A percentile compares a stretch with the other conserved stretches of the same genome.
These are phyloP conservation scores for Venturia carpophila DNA, from an alignment of 2,329 filamentous ascomycete species.

Conservation along the genomic window DNA sequence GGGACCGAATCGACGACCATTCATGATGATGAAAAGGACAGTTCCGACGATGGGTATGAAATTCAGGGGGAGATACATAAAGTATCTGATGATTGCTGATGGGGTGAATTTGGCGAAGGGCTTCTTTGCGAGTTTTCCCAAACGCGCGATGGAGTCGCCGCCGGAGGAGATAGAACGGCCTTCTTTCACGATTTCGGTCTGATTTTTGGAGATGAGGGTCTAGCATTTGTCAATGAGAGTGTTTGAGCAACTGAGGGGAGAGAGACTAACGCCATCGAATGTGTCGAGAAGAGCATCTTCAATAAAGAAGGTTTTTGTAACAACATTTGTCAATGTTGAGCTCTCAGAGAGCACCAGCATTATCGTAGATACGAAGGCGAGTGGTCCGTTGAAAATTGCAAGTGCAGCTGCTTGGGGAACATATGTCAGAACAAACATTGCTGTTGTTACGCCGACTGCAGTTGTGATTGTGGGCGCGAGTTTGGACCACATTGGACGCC, in stretches of 20 bases:
- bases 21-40: constrained; percentile 66
- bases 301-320: constrained; percentile 66
- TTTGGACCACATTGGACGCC: constrained; percentile 51
- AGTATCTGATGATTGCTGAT: constrained; percentile 57
- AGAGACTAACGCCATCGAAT: constrained; percentile 61
- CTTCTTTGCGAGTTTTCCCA: constrained; percentile 46
- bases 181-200: constrained; percentile 53
- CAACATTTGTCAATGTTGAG: constrained; percentile 43
- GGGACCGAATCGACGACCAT: constrained; percentile 49
- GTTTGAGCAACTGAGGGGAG: neutral
- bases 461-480: constrained; percentile 58
- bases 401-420: constrained; percentile 75
- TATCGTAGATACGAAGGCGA: constrained; percentile 65
- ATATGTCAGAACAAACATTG: constrained; percentile 87
- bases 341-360: constrained; percentile 53
- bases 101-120: constrained; percentile 42
- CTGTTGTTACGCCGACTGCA: constrained; percentile 60
- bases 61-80: constrained; percentile 84
- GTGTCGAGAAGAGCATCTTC: constrained; percentile 79
- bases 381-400: constrained; percentile 74
- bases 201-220: constrained; percentile 47
- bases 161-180: constrained; percentile 58
- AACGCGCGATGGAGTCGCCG: constrained; percentile 39
- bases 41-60: constrained; percentile 88
- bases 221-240: constrained; percentile 15